These are phyloP conservation scores for Trichomonas gallinae DNA, from an alignment of 208 protist genomes.

Conservation along the genomic window DNA sequence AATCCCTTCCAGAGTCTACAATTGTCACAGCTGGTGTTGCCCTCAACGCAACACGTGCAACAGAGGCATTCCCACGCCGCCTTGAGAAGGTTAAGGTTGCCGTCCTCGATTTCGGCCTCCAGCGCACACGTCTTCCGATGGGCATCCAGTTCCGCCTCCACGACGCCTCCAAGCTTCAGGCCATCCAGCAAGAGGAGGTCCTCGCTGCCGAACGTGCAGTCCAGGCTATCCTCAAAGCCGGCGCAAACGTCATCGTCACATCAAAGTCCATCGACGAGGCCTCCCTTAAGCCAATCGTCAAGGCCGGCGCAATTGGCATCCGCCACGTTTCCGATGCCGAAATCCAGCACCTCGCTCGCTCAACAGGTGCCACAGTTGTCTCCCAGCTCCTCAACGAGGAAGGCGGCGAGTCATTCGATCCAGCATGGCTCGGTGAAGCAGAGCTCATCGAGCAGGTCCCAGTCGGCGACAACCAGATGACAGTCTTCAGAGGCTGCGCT, in stretches of 20 bases:
- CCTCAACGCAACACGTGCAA: neutral
- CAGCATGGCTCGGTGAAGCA: conserved; percentile 27
- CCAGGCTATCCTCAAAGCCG: conserved; percentile 40
- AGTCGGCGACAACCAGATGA: conserved; percentile 74
- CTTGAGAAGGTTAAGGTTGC: conserved; percentile 90
- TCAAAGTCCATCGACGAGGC: conserved; percentile 96
- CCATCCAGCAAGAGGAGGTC: neutral
- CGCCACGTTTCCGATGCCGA: neutral
- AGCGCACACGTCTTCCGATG: conserved; percentile 80
- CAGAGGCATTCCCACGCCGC: conserved; percentile 66
- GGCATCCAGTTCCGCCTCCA: conserved; percentile 60
- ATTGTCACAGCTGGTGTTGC: neutral
- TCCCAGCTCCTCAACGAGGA: conserved; percentile 30
- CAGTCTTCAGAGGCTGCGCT: conserved; percentile 65
- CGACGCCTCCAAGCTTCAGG: neutral
- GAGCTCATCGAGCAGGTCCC: conserved; percentile 20
- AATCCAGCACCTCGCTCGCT: neutral
- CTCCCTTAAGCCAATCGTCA: conserved; percentile 63
- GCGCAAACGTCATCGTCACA: conserved; percentile 97
- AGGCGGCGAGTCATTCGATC: conserved; percentile 30
- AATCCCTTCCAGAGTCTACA: neutral
- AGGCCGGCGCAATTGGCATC: neutral
- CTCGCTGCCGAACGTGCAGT: neutral
- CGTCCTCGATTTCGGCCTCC: conserved; percentile 93
- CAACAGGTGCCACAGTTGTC: conserved; percentile 43